Evolutionary conservation across 176 grass and related monocot species (phyloP).

Genomic region (Musa troglodytarum): DNA sequence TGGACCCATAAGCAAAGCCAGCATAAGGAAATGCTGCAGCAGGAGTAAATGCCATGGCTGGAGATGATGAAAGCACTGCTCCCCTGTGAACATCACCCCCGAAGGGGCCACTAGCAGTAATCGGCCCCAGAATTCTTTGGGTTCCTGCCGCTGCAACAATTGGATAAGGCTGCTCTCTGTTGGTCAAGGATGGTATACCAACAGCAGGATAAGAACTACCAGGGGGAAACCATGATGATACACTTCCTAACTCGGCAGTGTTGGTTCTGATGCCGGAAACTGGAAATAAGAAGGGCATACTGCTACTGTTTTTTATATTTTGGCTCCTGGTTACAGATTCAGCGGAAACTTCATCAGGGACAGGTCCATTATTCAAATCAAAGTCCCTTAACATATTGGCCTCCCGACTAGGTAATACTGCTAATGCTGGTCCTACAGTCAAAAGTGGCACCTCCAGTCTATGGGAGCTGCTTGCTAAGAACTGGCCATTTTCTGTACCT

Average conservation of each 20-base stretch:
- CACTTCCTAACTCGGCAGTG: slow-evolving; percentile 38
- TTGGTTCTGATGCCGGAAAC: slow-evolving; percentile 45
- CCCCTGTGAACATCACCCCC: slow-evolving; percentile 38
- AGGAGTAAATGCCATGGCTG: slow-evolving; percentile 49
- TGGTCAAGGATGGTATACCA: slow-evolving; percentile 54
- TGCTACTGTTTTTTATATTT: slow-evolving; percentile 35
- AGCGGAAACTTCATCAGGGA: slow-evolving; percentile 38
- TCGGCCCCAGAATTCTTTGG: slow-evolving; percentile 47
- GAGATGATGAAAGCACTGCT: slow-evolving; percentile 55
- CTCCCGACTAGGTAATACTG: slow-evolving; percentile 29
- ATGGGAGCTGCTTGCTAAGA: slow-evolving; percentile 26
- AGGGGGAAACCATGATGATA: slow-evolving; percentile 60
- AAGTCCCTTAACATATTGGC: slow-evolving; percentile 37
- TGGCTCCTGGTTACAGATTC: slow-evolving; percentile 43
- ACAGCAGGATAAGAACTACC: slow-evolving; percentile 41
- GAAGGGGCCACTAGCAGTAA: slow-evolving; percentile 32
- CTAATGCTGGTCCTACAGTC: slow-evolving; percentile 20
- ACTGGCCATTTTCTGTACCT: slow-evolving; percentile 39
- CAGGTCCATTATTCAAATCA: slow-evolving; percentile 69
- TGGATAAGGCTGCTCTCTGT: slow-evolving; percentile 57
- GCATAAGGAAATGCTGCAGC: slow-evolving; percentile 51
- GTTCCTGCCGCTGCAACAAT: slow-evolving; percentile 39
- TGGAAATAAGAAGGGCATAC: slow-evolving; percentile 50
- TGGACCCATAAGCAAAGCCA: slow-evolving; percentile 47
- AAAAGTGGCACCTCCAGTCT: slow-evolving; percentile 43